Conservation (phyloP, 306 rosid species). For the Leucaena leucocephala region DNA sequence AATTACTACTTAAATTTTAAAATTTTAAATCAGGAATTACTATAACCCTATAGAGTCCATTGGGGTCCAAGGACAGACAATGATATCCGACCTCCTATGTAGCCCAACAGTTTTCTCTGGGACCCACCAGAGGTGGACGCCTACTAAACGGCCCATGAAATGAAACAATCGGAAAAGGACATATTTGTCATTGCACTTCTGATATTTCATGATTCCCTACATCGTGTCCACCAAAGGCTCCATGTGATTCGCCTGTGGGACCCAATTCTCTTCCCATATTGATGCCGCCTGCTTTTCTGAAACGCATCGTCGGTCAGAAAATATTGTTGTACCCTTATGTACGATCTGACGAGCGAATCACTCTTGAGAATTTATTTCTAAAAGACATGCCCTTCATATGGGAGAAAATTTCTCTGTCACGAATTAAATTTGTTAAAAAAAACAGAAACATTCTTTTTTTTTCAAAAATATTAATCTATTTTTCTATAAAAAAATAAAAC, state of each 20-base stretch:
- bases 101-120: constrained; percentile 4
- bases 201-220: constrained; percentile 12
- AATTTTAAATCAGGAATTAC: no score
- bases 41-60: no score
- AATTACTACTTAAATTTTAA: no score
- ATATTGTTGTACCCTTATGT: background rate
- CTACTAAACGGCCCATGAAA: background rate
- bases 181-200: constrained; percentile 7
- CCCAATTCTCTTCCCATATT: background rate
- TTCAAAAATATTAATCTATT: no score
- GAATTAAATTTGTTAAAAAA: background rate
- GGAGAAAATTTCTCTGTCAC: background rate
- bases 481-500: no score
- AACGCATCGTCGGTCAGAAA: background rate
- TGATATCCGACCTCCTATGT: constrained; percentile 21
- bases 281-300: background rate
- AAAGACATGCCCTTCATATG: background rate
- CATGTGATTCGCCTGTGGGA: background rate
- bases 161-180: constrained; percentile 17
- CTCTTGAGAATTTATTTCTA: background rate
- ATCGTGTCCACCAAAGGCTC: background rate
- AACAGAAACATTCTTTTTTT: no score
- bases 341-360: no score
- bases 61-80: constrained; percentile 6
- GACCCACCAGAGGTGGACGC: background rate